These are phyloP conservation scores for Penicillium sclerotigenum DNA, from an alignment of 2,329 filamentous ascomycete species.

Conservation along the genomic window DNA sequence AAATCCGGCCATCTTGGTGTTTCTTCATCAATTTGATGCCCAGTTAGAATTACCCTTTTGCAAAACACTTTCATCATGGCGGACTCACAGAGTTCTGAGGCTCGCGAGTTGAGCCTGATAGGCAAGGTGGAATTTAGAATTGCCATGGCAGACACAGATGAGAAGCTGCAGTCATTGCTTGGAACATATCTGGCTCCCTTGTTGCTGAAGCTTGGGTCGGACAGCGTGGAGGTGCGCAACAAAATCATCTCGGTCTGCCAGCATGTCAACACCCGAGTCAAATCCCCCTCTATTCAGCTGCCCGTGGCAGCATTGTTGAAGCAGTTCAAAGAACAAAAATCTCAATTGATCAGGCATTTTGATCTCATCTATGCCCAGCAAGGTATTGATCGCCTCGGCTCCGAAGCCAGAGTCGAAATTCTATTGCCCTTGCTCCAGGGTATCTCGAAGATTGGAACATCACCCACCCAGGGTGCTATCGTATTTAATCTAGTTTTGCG, in stretches of 20 bases:
- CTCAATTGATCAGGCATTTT: constrained; percentile 76
- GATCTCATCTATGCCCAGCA: constrained; percentile 88
- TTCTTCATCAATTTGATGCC: constrained; percentile 1
- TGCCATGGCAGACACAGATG: constrained; percentile 75
- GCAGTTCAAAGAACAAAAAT: constrained; percentile 79
- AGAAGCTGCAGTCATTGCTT: constrained; percentile 74
- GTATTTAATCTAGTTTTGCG: constrained; percentile 82
- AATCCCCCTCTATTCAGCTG: constrained; percentile 65
- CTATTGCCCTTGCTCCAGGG: constrained; percentile 68
- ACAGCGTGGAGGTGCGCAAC: constrained; percentile 73
- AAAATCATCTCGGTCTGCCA: constrained; percentile 72
- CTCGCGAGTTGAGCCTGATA: constrained; percentile 76
- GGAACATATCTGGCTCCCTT: constrained; percentile 76
- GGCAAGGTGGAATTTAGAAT: constrained; percentile 84
- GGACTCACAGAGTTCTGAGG: constrained; percentile 38
- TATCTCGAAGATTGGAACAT: constrained; percentile 59
- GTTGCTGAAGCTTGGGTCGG: constrained; percentile 80
- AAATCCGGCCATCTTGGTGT: background rate
- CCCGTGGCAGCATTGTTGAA: constrained; percentile 81
- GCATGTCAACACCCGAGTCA: constrained; percentile 65
- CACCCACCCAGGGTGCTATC: constrained; percentile 56
- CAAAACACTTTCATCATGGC: constrained; percentile 28
- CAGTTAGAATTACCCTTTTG: background rate
- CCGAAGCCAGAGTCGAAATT: constrained; percentile 65
- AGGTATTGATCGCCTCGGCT: constrained; percentile 62